Conservation (phyloP, 2,329 filamentous ascomycete genomes). For the Lecanosticta acicola region DNA sequence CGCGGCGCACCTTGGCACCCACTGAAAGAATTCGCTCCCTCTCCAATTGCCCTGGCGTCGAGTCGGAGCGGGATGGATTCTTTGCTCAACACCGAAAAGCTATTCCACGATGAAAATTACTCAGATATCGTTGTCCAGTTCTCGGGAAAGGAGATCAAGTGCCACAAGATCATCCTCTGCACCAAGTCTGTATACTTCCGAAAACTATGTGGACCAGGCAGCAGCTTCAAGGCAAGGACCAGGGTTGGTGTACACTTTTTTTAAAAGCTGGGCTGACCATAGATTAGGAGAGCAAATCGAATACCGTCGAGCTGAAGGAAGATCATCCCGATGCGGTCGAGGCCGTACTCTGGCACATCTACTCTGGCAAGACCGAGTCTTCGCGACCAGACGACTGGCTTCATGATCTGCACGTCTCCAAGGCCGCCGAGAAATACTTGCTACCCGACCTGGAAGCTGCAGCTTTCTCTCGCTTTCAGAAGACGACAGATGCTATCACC, state of each 20-base stretch:
- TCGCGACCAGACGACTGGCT: background rate
- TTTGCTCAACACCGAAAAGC: background rate
- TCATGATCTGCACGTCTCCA: background rate
- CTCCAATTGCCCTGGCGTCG: too few species aligned
- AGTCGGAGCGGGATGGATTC: background rate
- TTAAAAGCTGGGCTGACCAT: background rate
- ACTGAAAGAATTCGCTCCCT: too few species aligned
- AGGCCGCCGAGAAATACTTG: background rate
- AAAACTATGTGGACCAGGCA: constrained; percentile 4
- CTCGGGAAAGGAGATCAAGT: constrained; percentile 5
- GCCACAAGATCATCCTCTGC: constrained; percentile 11
- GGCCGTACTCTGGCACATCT: constrained; percentile 9
- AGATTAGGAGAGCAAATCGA: background rate
- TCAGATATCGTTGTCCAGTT: constrained; percentile 10
- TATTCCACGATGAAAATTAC: background rate
- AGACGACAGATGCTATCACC: background rate
- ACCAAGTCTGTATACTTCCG: constrained; percentile 11
- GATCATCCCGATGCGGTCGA: constrained; percentile 12
- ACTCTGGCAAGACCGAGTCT: background rate
- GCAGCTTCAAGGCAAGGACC: constrained; percentile 1
- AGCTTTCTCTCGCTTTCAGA: background rate
- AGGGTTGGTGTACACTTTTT: background rate
- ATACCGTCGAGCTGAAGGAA: constrained; percentile 9
- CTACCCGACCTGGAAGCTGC: background rate
- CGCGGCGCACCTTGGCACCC: too few species aligned